These are phyloP conservation scores for Stephanodiscus minutulus DNA, from an alignment of 108 stramenopile genomes.

Conservation along the genomic window DNA sequence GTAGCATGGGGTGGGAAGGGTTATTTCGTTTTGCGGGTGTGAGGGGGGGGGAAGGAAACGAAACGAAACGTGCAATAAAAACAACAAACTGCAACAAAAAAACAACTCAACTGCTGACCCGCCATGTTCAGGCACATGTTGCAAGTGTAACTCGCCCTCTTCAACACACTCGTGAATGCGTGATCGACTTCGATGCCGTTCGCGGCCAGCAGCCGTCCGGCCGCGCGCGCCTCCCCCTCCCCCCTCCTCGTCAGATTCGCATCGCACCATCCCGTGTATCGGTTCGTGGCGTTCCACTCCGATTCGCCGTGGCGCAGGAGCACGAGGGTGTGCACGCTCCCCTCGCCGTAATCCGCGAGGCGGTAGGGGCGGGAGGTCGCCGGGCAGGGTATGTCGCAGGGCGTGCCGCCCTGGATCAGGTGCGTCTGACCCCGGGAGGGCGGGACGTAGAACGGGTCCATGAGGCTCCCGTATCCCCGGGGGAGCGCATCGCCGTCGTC, in stretches of 20 bases:
- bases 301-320: slow-evolving; percentile 81
- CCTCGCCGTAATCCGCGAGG: slow-evolving; percentile 77
- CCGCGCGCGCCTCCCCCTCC: slow-evolving; percentile 72
- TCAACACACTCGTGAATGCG: slow-evolving; percentile 80
- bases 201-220: slow-evolving; percentile 73
- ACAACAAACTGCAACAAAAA: neutral
- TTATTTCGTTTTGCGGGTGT: too few relatives aligned
- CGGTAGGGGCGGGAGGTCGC: slow-evolving; percentile 36
- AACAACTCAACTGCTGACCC: slow-evolving; percentile 59
- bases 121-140: slow-evolving; percentile 83
- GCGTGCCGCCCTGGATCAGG: slow-evolving; percentile 64
- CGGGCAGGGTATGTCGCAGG: slow-evolving; percentile 55
- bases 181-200: slow-evolving; percentile 87
- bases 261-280: slow-evolving; percentile 86
- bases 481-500: neutral
- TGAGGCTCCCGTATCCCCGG: slow-evolving; percentile 19
- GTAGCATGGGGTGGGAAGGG: too few relatives aligned
- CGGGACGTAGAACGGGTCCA: slow-evolving; percentile 47
- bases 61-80: neutral
- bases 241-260: slow-evolving; percentile 75
- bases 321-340: slow-evolving; percentile 73
- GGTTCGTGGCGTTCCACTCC: slow-evolving; percentile 82
- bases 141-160: slow-evolving; percentile 70
- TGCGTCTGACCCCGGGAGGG: slow-evolving; percentile 39
- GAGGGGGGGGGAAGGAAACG: too few relatives aligned